These are phyloP conservation scores for Pilobolus umbonatus DNA, from an alignment of 192 early-diverging fungal species.

Conservation along the genomic window DNA sequence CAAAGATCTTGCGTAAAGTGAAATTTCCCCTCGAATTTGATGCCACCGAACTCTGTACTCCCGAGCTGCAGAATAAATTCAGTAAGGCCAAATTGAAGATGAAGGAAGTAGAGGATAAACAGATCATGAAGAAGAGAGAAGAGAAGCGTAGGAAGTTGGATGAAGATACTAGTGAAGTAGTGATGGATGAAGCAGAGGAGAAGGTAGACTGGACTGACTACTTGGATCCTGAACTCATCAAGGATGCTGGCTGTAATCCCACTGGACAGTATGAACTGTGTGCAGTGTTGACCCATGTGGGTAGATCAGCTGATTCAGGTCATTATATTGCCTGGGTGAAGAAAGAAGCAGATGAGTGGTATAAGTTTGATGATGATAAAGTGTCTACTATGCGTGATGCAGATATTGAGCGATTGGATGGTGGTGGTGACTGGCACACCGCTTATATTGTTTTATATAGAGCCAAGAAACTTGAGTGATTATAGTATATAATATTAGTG, in stretches of 20 bases:
- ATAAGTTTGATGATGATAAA: conserved; percentile 95
- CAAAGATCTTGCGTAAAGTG: conserved; percentile 95
- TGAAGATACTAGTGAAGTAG: conserved; percentile 21
- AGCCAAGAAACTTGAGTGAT: conserved; percentile 58
- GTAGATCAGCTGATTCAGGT: conserved; percentile 90
- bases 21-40: conserved; percentile 93
- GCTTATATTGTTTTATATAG: conserved; percentile 90
- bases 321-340: conserved; percentile 96
- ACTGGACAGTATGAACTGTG: conserved; percentile 90
- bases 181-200: conserved; percentile 6
- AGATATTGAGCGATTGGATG: conserved; percentile 87
- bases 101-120: conserved; percentile 68
- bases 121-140: conserved; percentile 48
- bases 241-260: conserved; percentile 81
- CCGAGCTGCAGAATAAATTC: conserved; percentile 75
- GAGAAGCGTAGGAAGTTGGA: conserved; percentile 36
- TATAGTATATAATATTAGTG: too few relatives aligned
- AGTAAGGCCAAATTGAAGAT: conserved; percentile 56
- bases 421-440: conserved; percentile 84
- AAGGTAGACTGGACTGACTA: conserved; percentile 38
- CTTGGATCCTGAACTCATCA: conserved; percentile 64
- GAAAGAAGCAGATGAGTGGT: conserved; percentile 64
- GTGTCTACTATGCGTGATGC: conserved; percentile 80
- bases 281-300: conserved; percentile 92
- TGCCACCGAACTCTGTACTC: conserved; percentile 78